Evolutionary conservation across 2,329 filamentous ascomycete species (phyloP), one percentile per base, ranked within the genome.

Genomic region (Xylogone sp.): DNA sequence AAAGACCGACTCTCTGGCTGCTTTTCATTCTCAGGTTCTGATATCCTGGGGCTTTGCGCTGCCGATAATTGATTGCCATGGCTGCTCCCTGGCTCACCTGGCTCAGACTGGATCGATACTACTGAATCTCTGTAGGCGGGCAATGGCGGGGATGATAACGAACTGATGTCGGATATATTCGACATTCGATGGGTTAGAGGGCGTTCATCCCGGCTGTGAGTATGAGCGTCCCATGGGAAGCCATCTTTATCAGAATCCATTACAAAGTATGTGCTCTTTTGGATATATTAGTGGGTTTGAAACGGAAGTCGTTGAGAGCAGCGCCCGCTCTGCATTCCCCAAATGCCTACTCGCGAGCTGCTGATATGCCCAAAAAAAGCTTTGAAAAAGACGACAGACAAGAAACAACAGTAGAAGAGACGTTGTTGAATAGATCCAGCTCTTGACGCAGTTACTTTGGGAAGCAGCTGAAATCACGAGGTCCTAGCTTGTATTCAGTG

Each of bases 11-110:
- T 45, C 42, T 53, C 27, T 21, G 45, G 54, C 42, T 45, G 48
- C n/a, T 46, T 29, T 4, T 42, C 34, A 13, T 49, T 22, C 24
- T 19, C 24, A 42, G 46, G 43, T n/a, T 24, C 20, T 24, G 20
- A 42, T 10, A 56, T 39, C 2, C 52, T 56, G 39, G 51, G 52
- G 13, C 48, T 46, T 21, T 50, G 53, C 19, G 24, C 42, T 4
- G 55, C 54, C 2, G 52, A 57, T 27, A 63, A 46, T 42, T 61
- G 57, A 52, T 60, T 58, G 48, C 62, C 63, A 43, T 61, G 50
- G 52, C 64, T 58, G 29, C 57, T 52, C 21, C 56, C 56, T n/a
- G n/a, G n/a, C n/a, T n/a, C n/a, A n/a, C n/a, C n/a, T n/a, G n/a
- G n/a, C n/a, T n/a, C n/a, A 7, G 56, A 55, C 21, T 56, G 53